These are phyloP conservation scores for Fusarium sp. DNA, from an alignment of 2,329 filamentous ascomycete species.

Conservation along the genomic window DNA sequence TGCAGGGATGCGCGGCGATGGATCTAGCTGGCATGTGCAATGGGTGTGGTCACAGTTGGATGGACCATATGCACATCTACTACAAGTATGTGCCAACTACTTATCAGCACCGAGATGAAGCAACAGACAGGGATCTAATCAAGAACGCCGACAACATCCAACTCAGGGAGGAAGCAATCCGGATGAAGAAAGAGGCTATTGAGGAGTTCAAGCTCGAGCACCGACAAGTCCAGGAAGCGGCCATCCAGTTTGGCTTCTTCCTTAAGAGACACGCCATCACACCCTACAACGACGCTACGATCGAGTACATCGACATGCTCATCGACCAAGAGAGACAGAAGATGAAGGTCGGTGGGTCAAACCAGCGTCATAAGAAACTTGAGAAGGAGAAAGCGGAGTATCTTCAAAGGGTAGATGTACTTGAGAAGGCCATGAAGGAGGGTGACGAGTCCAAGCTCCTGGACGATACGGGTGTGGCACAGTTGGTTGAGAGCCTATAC, in stretches of 20 bases:
- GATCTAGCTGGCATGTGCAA: not conserved
- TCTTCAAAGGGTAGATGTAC: constrained; percentile 10
- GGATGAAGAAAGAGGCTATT: constrained; percentile 7
- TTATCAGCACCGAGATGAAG: constrained; percentile 1
- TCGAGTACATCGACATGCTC: constrained; percentile 20
- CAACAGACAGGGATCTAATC: not conserved
- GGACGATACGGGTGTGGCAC: not conserved
- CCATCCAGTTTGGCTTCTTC: constrained; percentile 22
- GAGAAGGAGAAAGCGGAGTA: constrained; percentile 11
- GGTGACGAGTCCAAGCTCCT: not conserved
- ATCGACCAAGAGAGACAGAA: constrained; percentile 11
- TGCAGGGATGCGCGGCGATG: not conserved
- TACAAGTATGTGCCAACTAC: constrained; percentile 7
- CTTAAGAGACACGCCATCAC: constrained; percentile 14
- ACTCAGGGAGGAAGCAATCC: constrained; percentile 3
- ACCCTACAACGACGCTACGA: constrained; percentile 14
- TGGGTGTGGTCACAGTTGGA: constrained; percentile 5
- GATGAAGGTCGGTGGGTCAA: constrained; percentile 7
- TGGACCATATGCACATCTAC: constrained; percentile 26
- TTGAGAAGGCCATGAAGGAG: constrained; percentile 13
- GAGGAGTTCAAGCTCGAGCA: constrained; percentile 13
- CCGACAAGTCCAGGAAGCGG: constrained; percentile 14
- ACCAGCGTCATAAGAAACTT: not conserved
- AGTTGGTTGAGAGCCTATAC: not conserved
- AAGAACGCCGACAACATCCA: constrained; percentile 1